Evolutionary conservation across 2,329 filamentous ascomycete genomes (phyloP).

Genomic region (Talaromyces sp.): DNA sequence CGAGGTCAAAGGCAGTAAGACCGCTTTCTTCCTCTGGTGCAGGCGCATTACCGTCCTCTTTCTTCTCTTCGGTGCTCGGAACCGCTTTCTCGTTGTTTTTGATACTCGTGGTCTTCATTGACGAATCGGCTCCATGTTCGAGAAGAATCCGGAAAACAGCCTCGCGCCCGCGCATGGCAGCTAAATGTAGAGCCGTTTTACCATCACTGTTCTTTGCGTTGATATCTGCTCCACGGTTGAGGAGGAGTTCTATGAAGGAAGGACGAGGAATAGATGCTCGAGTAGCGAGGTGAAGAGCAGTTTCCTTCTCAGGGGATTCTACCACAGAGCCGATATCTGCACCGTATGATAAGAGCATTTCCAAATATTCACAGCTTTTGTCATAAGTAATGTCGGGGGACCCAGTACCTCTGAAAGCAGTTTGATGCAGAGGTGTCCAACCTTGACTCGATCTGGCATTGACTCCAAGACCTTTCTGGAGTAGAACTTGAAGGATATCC

Average conservation of each 20-base stretch:
- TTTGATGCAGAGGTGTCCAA: slow-evolving; percentile 23
- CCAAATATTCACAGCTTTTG: slow-evolving; percentile 19
- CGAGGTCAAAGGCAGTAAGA: slow-evolving; percentile 19
- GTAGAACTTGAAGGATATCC: slow-evolving; percentile 18
- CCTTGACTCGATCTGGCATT: slow-evolving; percentile 16
- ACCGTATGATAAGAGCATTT: slow-evolving; percentile 17
- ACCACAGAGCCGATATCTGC: slow-evolving; percentile 19
- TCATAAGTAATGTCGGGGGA: slow-evolving; percentile 15
- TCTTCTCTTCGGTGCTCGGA: background rate
- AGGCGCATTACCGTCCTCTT: background rate
- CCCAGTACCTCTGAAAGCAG: slow-evolving; percentile 15
- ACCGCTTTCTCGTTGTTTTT: slow-evolving; percentile 2
- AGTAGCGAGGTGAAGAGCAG: slow-evolving; percentile 22
- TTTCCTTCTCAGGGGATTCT: slow-evolving; percentile 13
- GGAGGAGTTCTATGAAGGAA: slow-evolving; percentile 17
- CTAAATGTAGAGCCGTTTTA: slow-evolving; percentile 7
- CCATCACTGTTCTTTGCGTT: slow-evolving; percentile 4
- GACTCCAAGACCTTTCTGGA: slow-evolving; percentile 14
- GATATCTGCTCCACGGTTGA: slow-evolving; percentile 15
- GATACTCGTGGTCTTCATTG: slow-evolving; percentile 7
- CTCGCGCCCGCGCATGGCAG: slow-evolving; percentile 19
- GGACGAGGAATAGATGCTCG: slow-evolving; percentile 15
- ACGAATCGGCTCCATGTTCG: slow-evolving; percentile 20
- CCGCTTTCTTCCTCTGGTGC: slow-evolving; percentile 7
- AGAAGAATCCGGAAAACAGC: slow-evolving; percentile 19